Conservation (phyloP, 139 green algal genomes). For the Tetraselmis chui region DNA sequence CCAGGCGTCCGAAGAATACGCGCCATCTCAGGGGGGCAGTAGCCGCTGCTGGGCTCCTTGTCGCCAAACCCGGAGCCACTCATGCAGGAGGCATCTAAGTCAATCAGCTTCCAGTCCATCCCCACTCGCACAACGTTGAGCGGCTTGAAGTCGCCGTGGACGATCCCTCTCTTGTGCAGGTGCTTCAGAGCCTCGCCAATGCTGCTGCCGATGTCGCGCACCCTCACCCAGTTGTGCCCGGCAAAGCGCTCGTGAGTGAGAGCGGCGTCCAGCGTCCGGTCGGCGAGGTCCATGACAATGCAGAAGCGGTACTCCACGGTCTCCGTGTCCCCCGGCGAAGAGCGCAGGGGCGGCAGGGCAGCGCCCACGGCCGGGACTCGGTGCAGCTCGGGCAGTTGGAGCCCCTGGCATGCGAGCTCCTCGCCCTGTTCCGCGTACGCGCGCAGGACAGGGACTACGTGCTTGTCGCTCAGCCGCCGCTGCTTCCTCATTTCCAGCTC, state of each 20-base stretch:
- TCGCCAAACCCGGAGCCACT: not conserved
- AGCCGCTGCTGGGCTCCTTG: not conserved
- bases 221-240: not conserved
- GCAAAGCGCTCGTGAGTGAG: not conserved
- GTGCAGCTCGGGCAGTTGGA: not conserved
- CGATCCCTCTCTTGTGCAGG: not conserved
- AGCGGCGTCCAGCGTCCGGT: not conserved
- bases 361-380: not conserved
- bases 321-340: not conserved
- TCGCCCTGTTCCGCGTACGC: not conserved
- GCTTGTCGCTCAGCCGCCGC: not conserved
- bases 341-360: not conserved
- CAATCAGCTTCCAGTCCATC: not conserved
- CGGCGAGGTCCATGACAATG: not conserved
- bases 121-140: not conserved
- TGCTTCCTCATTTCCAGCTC: not conserved
- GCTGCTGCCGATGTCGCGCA: not conserved
- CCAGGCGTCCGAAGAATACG: not conserved
- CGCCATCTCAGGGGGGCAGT: not conserved
- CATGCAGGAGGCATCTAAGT: not conserved
- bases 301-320: not conserved
- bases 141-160: not conserved
- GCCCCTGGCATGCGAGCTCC: not conserved
- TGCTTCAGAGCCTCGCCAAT: not conserved
- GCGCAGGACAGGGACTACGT: not conserved